Conservation (phyloP, 129 eudicot species). For the Pseudognaphalium luteoalbum region DNA sequence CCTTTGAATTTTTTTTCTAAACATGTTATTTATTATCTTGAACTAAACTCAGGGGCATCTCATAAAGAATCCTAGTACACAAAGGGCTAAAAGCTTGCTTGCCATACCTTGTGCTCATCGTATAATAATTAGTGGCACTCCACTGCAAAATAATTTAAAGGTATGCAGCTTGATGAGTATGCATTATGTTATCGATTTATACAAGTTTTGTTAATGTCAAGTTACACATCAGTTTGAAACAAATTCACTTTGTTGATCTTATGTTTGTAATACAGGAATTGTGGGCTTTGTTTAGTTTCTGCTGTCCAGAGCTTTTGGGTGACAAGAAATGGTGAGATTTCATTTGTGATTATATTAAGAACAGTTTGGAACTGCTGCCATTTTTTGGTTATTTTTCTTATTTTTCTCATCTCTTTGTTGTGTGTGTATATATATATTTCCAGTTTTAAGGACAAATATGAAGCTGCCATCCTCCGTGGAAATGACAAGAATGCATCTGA, state of each 20-base stretch:
- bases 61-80: conserved; percentile 95
- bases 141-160: conserved; percentile 93
- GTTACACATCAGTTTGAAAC: conserved; percentile 3
- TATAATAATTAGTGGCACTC: conserved; percentile 96
- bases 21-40: conserved; percentile 5
- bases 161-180: conserved; percentile 30
- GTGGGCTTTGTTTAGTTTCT: conserved; percentile 94
- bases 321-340: conserved; percentile 76
- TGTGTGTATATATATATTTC: not conserved
- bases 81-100: conserved; percentile 95
- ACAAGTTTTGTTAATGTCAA: not conserved
- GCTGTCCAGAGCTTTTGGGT: conserved; percentile 93
- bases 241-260: conserved; percentile 15
- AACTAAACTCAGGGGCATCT: conserved; percentile 74
- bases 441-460: conserved; percentile 82
- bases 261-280: conserved; percentile 51
- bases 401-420: conserved; percentile 1
- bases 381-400: not conserved
- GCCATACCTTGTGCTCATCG: conserved; percentile 85
- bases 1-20: not conserved
- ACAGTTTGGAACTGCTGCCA: not conserved
- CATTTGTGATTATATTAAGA: conserved; percentile 1
- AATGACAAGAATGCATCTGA: conserved; percentile 92
- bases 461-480: conserved; percentile 74
- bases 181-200: not conserved